A percentile compares a stretch with the other conserved stretches of the same genome.
Conservation (phyloP, 2,329 filamentous ascomycete species). For the Penicillium griseofulvum region DNA sequence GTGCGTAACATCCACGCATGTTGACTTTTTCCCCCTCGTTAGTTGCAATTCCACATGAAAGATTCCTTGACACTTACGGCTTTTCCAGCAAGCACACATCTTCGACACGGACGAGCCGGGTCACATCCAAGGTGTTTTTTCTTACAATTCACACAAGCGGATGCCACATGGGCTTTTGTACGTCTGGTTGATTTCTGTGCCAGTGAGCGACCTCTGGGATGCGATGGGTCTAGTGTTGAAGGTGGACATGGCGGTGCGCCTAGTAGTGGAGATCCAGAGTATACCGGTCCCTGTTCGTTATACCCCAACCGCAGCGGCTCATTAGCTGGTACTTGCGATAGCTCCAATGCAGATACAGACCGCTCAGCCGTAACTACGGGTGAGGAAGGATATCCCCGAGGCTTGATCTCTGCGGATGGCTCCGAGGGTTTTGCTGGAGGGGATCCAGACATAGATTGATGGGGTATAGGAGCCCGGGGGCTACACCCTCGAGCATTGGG, state of each 20-base stretch:
- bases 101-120: conserved; percentile 44
- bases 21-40: conserved; percentile 29
- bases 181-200: conserved; percentile 43
- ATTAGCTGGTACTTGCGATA: conserved; percentile 16
- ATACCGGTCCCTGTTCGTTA: conserved; percentile 17
- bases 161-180: conserved; percentile 49
- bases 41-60: not conserved
- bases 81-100: conserved; percentile 48
- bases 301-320: conserved; percentile 24
- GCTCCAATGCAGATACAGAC: conserved; percentile 12
- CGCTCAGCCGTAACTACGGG: conserved; percentile 18
- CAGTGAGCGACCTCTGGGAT: conserved; percentile 27
- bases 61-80: conserved; percentile 35
- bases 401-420: conserved; percentile 35
- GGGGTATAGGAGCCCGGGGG: conserved; percentile 39
- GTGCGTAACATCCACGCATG: conserved; percentile 48
- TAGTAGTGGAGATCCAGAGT: conserved; percentile 12
- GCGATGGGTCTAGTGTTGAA: conserved; percentile 22
- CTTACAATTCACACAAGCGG: conserved; percentile 50
- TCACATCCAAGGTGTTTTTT: conserved; percentile 50
- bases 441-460: conserved; percentile 47
- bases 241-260: conserved; percentile 26
- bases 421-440: conserved; percentile 39
- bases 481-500: conserved; percentile 40
- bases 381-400: conserved; percentile 28